Percentiles rank a stretch among this genome's conserved stretches.
These are phyloP conservation scores for Mycena filopes DNA, from an alignment of 768 basidiomycete species.

Conservation along the genomic window DNA sequence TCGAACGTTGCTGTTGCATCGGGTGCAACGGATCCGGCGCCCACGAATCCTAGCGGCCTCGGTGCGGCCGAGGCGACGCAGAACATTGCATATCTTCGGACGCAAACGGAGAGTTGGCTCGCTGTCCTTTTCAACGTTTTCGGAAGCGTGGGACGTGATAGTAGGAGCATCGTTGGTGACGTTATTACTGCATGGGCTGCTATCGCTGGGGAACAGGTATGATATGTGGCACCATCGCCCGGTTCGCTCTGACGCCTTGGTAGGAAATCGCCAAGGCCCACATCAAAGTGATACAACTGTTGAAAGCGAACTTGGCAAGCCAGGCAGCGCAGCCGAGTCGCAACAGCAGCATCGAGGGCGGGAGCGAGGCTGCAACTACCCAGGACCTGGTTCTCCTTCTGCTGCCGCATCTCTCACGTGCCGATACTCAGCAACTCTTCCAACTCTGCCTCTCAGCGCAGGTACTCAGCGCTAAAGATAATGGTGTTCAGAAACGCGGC, in stretches of 20 bases:
- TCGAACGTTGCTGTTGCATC: constrained; percentile 73
- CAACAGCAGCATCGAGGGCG: constrained; percentile 48
- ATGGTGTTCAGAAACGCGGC: constrained; percentile 93
- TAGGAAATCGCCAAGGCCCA: constrained; percentile 87
- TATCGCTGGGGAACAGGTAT: constrained; percentile 78
- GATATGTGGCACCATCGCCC: constrained; percentile 25
- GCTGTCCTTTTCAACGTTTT: constrained; percentile 98
- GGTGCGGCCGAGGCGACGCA: constrained; percentile 67
- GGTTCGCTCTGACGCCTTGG: constrained; percentile 2
- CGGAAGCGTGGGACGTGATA: constrained; percentile 81
- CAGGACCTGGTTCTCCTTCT: constrained; percentile 90
- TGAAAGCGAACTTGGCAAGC: constrained; percentile 69
- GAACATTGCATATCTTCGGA: constrained; percentile 78
- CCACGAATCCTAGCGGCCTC: constrained; percentile 48
- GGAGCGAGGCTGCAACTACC: constrained; percentile 68
- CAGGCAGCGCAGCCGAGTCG: constrained; percentile 42
- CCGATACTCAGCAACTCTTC: constrained; percentile 74
- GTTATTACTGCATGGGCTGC: constrained; percentile 89
- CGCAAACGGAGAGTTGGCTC: constrained; percentile 91
- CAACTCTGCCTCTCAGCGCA: constrained; percentile 72
- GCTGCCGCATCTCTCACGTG: constrained; percentile 73
- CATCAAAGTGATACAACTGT: constrained; percentile 76
- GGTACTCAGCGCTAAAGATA: constrained; percentile 81
- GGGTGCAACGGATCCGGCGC: constrained; percentile 40
- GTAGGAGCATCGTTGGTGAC: constrained; percentile 82